These are phyloP conservation scores for Myxozyma mucilagina DNA, from an alignment of 805 yeast species.

Conservation along the genomic window DNA sequence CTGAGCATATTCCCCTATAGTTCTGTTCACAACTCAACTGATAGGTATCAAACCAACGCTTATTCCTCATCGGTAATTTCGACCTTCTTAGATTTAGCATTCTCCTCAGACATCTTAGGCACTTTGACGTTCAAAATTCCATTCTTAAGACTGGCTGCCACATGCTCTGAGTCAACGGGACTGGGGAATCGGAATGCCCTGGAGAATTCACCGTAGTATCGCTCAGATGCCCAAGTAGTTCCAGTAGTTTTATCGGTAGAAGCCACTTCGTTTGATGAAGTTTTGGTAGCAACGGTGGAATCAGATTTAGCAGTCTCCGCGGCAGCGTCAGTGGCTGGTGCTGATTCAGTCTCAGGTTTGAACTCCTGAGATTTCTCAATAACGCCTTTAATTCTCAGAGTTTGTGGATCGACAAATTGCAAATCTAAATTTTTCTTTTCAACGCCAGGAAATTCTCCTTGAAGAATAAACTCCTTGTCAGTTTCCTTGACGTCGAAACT, in stretches of 20 bases:
- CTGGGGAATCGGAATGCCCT: slow-evolving; percentile 31
- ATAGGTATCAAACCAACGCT: too few species aligned
- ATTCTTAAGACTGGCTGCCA: slow-evolving; percentile 26
- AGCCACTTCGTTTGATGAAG: neutral
- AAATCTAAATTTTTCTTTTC: slow-evolving; percentile 23
- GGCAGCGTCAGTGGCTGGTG: neutral
- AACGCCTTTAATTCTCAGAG: slow-evolving; percentile 27
- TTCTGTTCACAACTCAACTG: too few species aligned
- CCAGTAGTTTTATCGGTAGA: neutral
- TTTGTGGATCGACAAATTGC: slow-evolving; percentile 29
- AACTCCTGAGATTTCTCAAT: slow-evolving; percentile 26
- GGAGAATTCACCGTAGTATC: slow-evolving; percentile 29
- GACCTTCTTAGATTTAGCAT: slow-evolving; percentile 7
- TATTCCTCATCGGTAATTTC: slow-evolving; percentile 14
- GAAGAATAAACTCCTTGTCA: slow-evolving; percentile 22
- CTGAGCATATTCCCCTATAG: too few species aligned
- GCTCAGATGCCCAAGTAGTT: slow-evolving; percentile 30
- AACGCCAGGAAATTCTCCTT: slow-evolving; percentile 33
- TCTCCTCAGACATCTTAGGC: slow-evolving; percentile 16
- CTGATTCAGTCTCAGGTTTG: neutral
- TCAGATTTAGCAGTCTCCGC: neutral
- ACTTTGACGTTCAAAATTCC: slow-evolving; percentile 28
- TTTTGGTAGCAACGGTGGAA: neutral
- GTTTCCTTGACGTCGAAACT: slow-evolving; percentile 31
- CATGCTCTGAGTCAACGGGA: slow-evolving; percentile 23